Evolutionary conservation across 176 grass and related monocot species (phyloP), one percentile per base, ranked within the genome.

Genomic region (Calamus simplicifolius): DNA sequence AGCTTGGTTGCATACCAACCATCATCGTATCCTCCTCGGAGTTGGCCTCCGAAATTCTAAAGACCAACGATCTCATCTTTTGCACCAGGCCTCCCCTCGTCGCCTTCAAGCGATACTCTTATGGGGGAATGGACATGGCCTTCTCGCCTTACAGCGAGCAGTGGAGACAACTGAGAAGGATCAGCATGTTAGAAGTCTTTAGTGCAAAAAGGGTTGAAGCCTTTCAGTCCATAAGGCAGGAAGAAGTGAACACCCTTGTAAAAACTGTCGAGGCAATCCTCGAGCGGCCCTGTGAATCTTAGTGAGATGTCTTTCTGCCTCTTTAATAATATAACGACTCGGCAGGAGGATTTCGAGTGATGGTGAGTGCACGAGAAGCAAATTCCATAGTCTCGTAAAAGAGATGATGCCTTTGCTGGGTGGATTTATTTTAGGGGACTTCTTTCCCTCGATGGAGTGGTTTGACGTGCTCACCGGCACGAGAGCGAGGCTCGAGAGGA

Each of bases 401-500:
- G 18, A 31, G 10, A 12, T 64, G 19, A 19, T 51, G 1, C 6
- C 43, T 15, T 21, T 58, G 1, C 8, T 52, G 51, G 59, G 26
- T 2, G 61, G 62, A 8, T 75, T 65, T 52, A 19, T 57, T 4
- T 18, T 53, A 12, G 50, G 27, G 7, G 63, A 69, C 19, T 63
- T 63, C 38, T 63, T 49, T 10, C 61, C 61, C 3, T 26, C 17
- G 18, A n/a, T 29, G 18, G 19, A 27, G 14, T 65, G 8, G 48
- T 48, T 65, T 5, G 50, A 65, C 35, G 48, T 27, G 21, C 13
- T 65, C 19, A 65, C 62, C 15, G 48, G 62, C 5, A 48, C 50
- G 23, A 18, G 50, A 19, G 5, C 43, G 23, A 65, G 38, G 57
- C 50, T 60, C 13, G 49, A 73, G 63, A 74, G 50, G 18, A 56